Evolutionary conservation across 345 rosid genomes (phyloP).

Genomic region (Melaleuca quinquenervia): DNA sequence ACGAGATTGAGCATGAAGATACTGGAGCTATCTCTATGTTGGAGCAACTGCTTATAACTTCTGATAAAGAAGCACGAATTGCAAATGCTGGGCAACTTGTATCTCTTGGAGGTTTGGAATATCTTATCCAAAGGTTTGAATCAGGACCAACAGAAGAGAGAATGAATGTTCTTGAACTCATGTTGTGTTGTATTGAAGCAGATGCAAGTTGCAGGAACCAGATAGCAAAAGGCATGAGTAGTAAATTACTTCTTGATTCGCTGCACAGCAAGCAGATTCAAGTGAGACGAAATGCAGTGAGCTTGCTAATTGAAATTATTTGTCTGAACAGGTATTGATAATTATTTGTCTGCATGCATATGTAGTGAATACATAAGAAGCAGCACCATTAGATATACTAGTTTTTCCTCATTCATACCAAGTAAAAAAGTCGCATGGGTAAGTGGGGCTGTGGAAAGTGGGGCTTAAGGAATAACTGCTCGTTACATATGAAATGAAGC

Average conservation of each 20-base stretch:
- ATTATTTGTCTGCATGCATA: not conserved
- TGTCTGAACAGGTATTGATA: conserved; percentile 32
- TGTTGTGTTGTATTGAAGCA: conserved; percentile 40
- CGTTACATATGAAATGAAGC: not conserved
- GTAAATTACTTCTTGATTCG: conserved; percentile 24
- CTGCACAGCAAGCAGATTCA: conserved; percentile 29
- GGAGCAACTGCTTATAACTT: conserved; percentile 34
- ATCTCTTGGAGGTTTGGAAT: conserved; percentile 38
- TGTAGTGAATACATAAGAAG: not conserved
- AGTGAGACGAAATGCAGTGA: conserved; percentile 24
- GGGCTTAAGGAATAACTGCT: not conserved
- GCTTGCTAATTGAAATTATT: conserved; percentile 32
- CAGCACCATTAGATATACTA: not conserved
- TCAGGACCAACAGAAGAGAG: conserved; percentile 26
- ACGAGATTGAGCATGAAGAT: not conserved
- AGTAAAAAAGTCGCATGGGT: not conserved
- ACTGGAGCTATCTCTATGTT: conserved; percentile 19
- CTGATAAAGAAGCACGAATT: conserved; percentile 17
- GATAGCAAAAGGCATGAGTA: conserved; percentile 21
- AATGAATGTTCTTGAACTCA: conserved; percentile 18
- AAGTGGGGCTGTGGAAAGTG: not conserved
- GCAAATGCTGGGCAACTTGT: conserved; percentile 30
- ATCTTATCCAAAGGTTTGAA: conserved; percentile 27
- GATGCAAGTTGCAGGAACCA: conserved; percentile 34
- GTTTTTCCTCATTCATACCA: not conserved